phyloP scores from a whole-genome alignment of 2,329 filamentous ascomycete genomes.

The Rachicladosporium sp. region DNA sequence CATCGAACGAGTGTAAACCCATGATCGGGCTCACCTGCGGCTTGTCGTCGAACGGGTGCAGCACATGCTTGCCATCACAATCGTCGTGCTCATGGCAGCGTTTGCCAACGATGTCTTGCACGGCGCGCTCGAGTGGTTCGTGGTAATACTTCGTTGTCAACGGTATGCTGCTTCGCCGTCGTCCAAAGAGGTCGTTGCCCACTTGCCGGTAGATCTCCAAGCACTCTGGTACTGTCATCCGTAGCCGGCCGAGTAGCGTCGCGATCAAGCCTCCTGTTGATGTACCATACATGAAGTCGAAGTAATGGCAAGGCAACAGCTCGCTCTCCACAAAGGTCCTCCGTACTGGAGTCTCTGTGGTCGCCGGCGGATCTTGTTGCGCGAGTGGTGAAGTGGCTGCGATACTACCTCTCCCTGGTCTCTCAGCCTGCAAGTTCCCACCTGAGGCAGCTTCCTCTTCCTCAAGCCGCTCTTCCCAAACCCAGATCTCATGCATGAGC shows the following conservation, averaged over 20 bases:
- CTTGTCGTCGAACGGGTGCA: slow-evolving; percentile 29
- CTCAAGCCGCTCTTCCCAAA: slow-evolving; percentile 32
- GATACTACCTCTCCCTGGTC: neutral
- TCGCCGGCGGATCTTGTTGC: slow-evolving; percentile 2
- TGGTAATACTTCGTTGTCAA: slow-evolving; percentile 39
- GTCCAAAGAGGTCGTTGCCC: slow-evolving; percentile 37
- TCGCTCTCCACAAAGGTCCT: slow-evolving; percentile 19
- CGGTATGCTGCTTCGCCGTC: slow-evolving; percentile 30
- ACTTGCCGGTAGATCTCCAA: slow-evolving; percentile 36
- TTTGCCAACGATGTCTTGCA: slow-evolving; percentile 31
- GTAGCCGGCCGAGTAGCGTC: slow-evolving; percentile 37
- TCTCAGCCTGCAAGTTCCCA: slow-evolving; percentile 1
- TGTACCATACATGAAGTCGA: slow-evolving; percentile 42
- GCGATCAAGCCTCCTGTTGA: slow-evolving; percentile 41
- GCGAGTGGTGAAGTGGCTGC: neutral
- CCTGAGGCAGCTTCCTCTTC: slow-evolving; percentile 23
- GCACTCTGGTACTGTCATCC: slow-evolving; percentile 37
- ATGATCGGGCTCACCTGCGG: slow-evolving; percentile 3
- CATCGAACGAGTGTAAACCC: slow-evolving; percentile 5
- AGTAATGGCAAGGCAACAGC: slow-evolving; percentile 39
- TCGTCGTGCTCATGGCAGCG: slow-evolving; percentile 32
- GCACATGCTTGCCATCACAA: slow-evolving; percentile 32
- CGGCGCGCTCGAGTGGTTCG: slow-evolving; percentile 35
- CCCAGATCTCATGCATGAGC: slow-evolving; percentile 37
- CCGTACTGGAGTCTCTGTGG: slow-evolving; percentile 1